These are phyloP conservation scores for Phtheirospermum japonicum DNA, from an alignment of 257 asterid species.

Conservation along the genomic window DNA sequence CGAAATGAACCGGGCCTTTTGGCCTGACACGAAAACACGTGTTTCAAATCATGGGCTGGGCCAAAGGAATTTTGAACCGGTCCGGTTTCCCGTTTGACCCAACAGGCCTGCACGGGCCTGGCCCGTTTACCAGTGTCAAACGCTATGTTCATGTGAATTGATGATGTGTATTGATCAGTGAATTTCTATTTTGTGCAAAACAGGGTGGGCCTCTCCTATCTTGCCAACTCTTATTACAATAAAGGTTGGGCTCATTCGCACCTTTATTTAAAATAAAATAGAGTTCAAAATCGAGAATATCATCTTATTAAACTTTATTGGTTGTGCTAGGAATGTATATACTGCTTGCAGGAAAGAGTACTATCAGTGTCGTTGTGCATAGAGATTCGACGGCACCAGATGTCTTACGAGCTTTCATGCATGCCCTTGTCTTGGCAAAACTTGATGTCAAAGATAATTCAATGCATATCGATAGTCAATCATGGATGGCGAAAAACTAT, in stretches of 20 bases:
- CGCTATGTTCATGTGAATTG: neutral
- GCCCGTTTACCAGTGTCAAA: neutral
- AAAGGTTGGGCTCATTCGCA: slow-evolving; percentile 49
- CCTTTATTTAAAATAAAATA: slow-evolving; percentile 5
- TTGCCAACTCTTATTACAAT: slow-evolving; percentile 59
- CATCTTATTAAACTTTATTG: slow-evolving; percentile 19
- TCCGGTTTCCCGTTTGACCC: neutral
- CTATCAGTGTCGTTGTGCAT: slow-evolving; percentile 55
- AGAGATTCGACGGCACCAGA: slow-evolving; percentile 75
- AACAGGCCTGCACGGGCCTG: neutral
- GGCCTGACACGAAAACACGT: too few relatives aligned
- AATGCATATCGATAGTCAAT: slow-evolving; percentile 54
- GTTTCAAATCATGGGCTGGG: neutral
- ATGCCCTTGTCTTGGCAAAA: slow-evolving; percentile 68
- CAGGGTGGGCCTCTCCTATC: slow-evolving; percentile 61
- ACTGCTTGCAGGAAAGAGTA: slow-evolving; percentile 46
- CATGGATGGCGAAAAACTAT: slow-evolving; percentile 78
- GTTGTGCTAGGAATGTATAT: slow-evolving; percentile 59
- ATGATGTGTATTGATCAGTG: slow-evolving; percentile 17
- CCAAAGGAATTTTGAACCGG: neutral
- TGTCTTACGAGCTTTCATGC: slow-evolving; percentile 65
- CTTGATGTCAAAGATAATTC: slow-evolving; percentile 41
- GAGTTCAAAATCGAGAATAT: slow-evolving; percentile 13
- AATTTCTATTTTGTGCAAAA: slow-evolving; percentile 28
- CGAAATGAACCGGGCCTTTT: too few relatives aligned